Percentiles rank a stretch among this genome's conserved stretches.
These are phyloP conservation scores for Paramyrothecium sp. DNA, from an alignment of 2,329 filamentous ascomycete species.

Conservation along the genomic window DNA sequence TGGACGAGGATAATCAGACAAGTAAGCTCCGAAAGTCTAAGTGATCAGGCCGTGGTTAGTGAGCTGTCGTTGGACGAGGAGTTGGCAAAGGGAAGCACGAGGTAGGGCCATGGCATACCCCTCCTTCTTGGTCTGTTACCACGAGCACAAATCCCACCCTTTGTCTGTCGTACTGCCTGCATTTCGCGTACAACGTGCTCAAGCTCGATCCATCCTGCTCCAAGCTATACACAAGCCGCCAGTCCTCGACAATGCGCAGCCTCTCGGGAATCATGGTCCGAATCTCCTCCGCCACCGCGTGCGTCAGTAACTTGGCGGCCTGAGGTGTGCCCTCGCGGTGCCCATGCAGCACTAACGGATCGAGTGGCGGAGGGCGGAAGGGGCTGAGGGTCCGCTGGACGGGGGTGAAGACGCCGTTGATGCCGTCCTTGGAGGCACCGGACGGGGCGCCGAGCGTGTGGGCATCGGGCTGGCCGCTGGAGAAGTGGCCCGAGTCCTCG, in stretches of 20 bases:
- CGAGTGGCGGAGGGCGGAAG: constrained; percentile 85
- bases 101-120: constrained; percentile 49
- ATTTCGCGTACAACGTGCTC: constrained; percentile 80
- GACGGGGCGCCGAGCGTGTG: constrained; percentile 10
- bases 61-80: background rate
- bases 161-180: constrained; percentile 62
- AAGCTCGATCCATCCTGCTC: constrained; percentile 90
- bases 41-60: background rate
- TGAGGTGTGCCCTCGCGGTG: constrained; percentile 59
- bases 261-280: constrained; percentile 83
- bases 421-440: constrained; percentile 36
- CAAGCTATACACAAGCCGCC: constrained; percentile 83
- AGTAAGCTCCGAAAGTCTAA: constrained; percentile 86
- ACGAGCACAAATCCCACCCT: constrained; percentile 90
- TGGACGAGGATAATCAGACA: constrained; percentile 84
- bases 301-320: constrained; percentile 66
- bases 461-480: constrained; percentile 22
- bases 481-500: constrained; percentile 32
- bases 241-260: constrained; percentile 82
- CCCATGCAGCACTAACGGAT: constrained; percentile 70
- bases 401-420: constrained; percentile 57
- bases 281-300: constrained; percentile 85
- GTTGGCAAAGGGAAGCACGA: background rate
- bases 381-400: constrained; percentile 64
- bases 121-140: constrained; percentile 72